Conservation (phyloP, 148 eudicot genomes). For the Fallopia convolvulus region DNA sequence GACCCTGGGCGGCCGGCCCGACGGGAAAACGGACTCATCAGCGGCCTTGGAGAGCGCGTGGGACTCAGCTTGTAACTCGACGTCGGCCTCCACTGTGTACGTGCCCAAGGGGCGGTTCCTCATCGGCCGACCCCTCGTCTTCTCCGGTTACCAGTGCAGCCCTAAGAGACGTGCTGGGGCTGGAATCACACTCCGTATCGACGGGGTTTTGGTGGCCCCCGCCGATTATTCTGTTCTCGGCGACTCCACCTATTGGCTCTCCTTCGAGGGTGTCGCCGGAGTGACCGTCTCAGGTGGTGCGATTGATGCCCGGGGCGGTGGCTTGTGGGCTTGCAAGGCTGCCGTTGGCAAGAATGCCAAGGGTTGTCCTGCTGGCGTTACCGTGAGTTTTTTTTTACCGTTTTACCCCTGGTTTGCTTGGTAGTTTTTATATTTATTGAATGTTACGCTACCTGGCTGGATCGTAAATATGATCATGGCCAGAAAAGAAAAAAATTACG, state of each 20-base stretch:
- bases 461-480: no score
- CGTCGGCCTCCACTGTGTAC: constrained; percentile 20
- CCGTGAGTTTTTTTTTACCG: not conserved
- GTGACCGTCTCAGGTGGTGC: constrained; percentile 5
- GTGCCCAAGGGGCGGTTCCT: constrained; percentile 50
- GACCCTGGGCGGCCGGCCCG: constrained; percentile 33
- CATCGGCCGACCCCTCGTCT: constrained; percentile 16
- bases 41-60: constrained; percentile 39
- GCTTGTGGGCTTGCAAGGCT: constrained; percentile 12
- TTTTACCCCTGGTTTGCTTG: not conserved
- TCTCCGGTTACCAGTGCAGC: constrained; percentile 17
- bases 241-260: constrained; percentile 24
- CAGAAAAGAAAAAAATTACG: no score
- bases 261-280: constrained; percentile 18
- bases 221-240: constrained; percentile 25
- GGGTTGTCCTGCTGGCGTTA: constrained; percentile 9
- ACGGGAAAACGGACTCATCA: constrained; percentile 39
- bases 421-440: no score
- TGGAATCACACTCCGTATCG: constrained; percentile 23
- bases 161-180: constrained; percentile 13
- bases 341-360: not conserved
- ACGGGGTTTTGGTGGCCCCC: constrained; percentile 50
- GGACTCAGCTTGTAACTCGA: constrained; percentile 37
- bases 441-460: not conserved
- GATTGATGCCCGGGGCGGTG: not conserved